Conservation (phyloP, 2,329 filamentous ascomycete species). For the Scopulariopsis brevicaulis region DNA sequence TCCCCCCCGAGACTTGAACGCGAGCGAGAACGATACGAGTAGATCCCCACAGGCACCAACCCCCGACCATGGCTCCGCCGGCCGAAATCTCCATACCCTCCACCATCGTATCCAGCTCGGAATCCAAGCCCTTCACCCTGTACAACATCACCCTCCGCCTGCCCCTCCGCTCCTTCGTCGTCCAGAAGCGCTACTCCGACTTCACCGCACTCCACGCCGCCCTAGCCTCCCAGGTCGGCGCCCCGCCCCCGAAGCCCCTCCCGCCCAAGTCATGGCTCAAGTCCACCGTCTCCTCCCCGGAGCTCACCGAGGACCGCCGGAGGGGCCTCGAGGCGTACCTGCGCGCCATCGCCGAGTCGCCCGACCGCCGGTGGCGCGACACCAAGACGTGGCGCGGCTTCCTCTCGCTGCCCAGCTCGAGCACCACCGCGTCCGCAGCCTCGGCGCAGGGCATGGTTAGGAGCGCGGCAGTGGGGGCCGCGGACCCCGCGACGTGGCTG, state of each 20-base stretch:
- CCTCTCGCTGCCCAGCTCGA: conserved; percentile 52
- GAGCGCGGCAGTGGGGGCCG: conserved; percentile 26
- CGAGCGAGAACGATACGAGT: neutral
- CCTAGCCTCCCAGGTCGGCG: conserved; percentile 47
- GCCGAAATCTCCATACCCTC: conserved; percentile 57
- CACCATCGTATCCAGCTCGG: conserved; percentile 43
- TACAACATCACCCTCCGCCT: conserved; percentile 72
- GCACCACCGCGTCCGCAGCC: conserved; percentile 33
- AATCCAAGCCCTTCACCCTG: conserved; percentile 58
- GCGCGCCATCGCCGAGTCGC: conserved; percentile 56
- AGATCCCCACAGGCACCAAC: neutral
- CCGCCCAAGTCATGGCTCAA: conserved; percentile 70
- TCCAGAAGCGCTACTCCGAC: conserved; percentile 76
- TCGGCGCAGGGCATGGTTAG: conserved; percentile 30
- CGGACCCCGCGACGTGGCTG: conserved; percentile 61
- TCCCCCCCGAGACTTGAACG: neutral
- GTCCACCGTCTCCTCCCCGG: conserved; percentile 56
- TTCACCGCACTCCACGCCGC: conserved; percentile 56
- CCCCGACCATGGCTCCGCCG: conserved; percentile 45
- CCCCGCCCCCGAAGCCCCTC: conserved; percentile 53
- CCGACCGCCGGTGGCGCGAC: conserved; percentile 68
- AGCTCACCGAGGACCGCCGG: conserved; percentile 62
- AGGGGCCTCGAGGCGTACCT: conserved; percentile 60
- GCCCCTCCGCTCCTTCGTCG: conserved; percentile 62
- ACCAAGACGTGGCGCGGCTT: conserved; percentile 63